Evolutionary conservation across 306 rosid species (phyloP).

Genomic region (Trifolium pratense): DNA sequence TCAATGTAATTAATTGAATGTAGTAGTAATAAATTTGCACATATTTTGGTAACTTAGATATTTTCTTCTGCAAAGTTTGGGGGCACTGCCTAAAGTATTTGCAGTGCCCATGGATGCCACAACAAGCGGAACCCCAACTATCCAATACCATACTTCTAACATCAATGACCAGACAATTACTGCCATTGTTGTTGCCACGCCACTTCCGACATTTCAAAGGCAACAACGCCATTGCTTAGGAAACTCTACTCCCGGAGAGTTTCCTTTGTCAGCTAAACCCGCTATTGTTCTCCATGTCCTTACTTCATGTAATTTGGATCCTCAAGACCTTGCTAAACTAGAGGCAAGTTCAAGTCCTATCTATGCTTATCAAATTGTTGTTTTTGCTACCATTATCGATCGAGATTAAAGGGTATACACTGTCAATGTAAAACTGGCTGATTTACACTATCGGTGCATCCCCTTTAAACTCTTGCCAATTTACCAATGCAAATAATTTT

Average conservation of each 20-base stretch:
- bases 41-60: conserved; percentile 64
- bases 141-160: conserved; percentile 69
- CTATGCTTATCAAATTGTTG: conserved; percentile 30
- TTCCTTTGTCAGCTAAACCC: conserved; percentile 91
- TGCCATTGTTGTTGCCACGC: conserved; percentile 65
- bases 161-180: conserved; percentile 84
- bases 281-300: conserved; percentile 96
- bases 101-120: conserved; percentile 99
- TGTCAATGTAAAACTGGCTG: neutral
- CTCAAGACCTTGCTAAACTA: conserved; percentile 91
- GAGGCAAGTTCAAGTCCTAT: conserved; percentile 88
- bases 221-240: conserved; percentile 86
- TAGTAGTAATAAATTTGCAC: conserved; percentile 57
- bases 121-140: conserved; percentile 80
- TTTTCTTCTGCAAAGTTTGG: conserved; percentile 62
- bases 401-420: neutral
- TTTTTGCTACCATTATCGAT: too few species aligned
- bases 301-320: conserved; percentile 78
- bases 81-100: conserved; percentile 71
- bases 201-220: conserved; percentile 70
- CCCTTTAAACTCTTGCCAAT: neutral
- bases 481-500: conserved; percentile 46
- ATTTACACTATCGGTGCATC: neutral
- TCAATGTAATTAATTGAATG: conserved; percentile 42
- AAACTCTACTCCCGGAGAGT: conserved; percentile 85